A percentile compares a stretch with the other conserved stretches of the same genome.
Evolutionary conservation across 106 monocot genomes (phyloP).

Genomic region (Phalaenopsis aphrodite): DNA sequence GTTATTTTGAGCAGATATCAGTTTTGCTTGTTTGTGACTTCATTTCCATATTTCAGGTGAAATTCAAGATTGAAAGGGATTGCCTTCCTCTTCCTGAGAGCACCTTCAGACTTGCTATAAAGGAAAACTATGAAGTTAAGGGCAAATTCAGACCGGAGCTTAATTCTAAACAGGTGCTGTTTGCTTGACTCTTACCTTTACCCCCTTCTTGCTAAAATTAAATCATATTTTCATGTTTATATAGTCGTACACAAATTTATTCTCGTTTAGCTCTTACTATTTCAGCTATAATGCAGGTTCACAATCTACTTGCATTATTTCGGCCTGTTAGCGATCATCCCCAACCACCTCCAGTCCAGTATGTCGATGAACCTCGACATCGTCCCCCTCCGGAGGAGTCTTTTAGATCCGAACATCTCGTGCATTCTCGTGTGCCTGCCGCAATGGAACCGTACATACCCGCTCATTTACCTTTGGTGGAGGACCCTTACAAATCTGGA

Average conservation of each 20-base stretch:
- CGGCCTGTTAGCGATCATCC: slow-evolving; percentile 14
- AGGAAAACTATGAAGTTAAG: slow-evolving; percentile 49
- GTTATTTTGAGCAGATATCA: too few species aligned
- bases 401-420: slow-evolving; percentile 12
- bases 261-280: neutral
- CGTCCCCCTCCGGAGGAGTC: slow-evolving; percentile 12
- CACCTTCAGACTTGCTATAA: slow-evolving; percentile 46
- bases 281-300: slow-evolving; percentile 28
- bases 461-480: neutral
- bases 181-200: neutral
- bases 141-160: slow-evolving; percentile 56
- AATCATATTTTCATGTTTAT: neutral
- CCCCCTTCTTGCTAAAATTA: neutral
- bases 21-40: neutral
- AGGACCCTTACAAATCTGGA: neutral
- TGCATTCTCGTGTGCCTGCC: neutral
- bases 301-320: slow-evolving; percentile 38
- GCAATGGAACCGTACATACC: neutral
- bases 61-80: slow-evolving; percentile 59
- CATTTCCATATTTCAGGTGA: slow-evolving; percentile 36
- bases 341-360: slow-evolving; percentile 5
- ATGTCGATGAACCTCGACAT: slow-evolving; percentile 9
- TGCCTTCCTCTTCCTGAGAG: slow-evolving; percentile 67
- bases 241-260: neutral
- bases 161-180: slow-evolving; percentile 34